Evolutionary conservation across 495 filamentous ascomycete genomes (phyloP), one percentile per base, ranked within the genome.

Genomic region (Schizothecium vesticola): DNA sequence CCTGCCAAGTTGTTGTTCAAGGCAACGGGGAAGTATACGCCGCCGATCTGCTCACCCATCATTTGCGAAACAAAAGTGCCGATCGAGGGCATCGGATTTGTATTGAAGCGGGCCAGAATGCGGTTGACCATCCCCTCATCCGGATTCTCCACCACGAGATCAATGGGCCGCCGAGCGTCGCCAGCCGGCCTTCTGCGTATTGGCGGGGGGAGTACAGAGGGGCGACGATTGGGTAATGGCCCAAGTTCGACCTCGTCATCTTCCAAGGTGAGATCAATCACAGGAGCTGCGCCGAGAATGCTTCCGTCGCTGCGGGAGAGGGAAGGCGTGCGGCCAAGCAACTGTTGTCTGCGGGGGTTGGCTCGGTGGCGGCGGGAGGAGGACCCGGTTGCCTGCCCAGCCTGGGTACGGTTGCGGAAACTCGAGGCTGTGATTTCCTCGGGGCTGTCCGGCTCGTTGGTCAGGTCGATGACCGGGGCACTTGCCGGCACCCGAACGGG

Each of bases 231-330:
- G 43, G 5, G 28, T 26, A 60, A 59, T 43, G 65, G 57, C n/a
- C 25, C 58, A 23, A 73, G 70, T 31, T 79, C 78, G 16, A 58
- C 16, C 22, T 70, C 72, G 24, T 75, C 72, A 43, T 79, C 79
- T 36, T 77, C 73, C 24, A 77, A 55, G 55, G 80, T 77, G n/a
- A 82, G 66, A 36, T 81, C 79, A 22, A 81, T 79, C 13, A 77
- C 76, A n/a, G 75, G 29, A 6, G 62, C 36, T 43, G 28, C 60
- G 33, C 72, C 73, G 25, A 80, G 67, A 64, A 81, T 65, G 69
- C 78, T 80, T 63, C 79, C 76, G 64, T 82, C 80, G 70, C 78
- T 81, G 63, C 80, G 75, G 3, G 76, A 63, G 22, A 82, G 69
- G 60, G 76, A 75, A 0, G 81, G 81, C 3, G 77, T 78, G 56